Percentiles rank a stretch among this genome's conserved stretches.
Evolutionary conservation across 1,139 yeast species (phyloP).

Genomic region (Yamadazyma spencermartinsiae): DNA sequence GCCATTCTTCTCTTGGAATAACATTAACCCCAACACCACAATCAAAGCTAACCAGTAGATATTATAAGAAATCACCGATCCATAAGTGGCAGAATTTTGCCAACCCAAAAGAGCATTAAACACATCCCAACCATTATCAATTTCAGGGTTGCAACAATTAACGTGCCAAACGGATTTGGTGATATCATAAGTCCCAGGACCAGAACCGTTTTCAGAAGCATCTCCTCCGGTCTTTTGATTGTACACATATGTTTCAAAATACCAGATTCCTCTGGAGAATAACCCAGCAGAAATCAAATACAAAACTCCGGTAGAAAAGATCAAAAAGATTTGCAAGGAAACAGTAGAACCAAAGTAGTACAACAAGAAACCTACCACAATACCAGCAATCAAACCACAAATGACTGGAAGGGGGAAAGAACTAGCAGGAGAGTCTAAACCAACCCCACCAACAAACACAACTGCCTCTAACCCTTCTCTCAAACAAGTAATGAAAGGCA

Average conservation of each 20-base stretch:
- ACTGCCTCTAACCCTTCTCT: constrained; percentile 94
- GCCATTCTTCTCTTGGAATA: constrained; percentile 64
- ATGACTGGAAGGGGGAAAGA: constrained; percentile 87
- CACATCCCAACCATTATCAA: constrained; percentile 90
- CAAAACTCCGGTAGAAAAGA: constrained; percentile 76
- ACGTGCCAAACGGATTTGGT: constrained; percentile 83
- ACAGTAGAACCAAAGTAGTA: constrained; percentile 76
- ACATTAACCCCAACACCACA: constrained; percentile 54
- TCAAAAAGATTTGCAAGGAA: constrained; percentile 77
- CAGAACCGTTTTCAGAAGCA: constrained; percentile 85
- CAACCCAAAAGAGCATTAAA: constrained; percentile 55
- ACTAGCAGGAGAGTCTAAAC: constrained; percentile 52
- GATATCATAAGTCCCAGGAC: constrained; percentile 89
- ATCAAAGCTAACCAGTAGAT: constrained; percentile 76
- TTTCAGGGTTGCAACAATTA: constrained; percentile 89
- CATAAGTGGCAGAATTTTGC: constrained; percentile 68
- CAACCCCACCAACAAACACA: constrained; percentile 88
- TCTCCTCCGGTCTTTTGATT: constrained; percentile 77
- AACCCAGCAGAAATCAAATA: constrained; percentile 87
- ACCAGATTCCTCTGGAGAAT: constrained; percentile 90
- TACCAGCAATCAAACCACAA: constrained; percentile 75
- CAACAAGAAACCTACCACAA: constrained; percentile 60
- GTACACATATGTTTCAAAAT: constrained; percentile 66
- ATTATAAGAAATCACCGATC: constrained; percentile 82
- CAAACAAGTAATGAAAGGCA: constrained; percentile 80